Evolutionary conservation across 164 flowering plant genomes (phyloP), one percentile per base, ranked within the genome.

Genomic region (Berberis thunbergii): DNA sequence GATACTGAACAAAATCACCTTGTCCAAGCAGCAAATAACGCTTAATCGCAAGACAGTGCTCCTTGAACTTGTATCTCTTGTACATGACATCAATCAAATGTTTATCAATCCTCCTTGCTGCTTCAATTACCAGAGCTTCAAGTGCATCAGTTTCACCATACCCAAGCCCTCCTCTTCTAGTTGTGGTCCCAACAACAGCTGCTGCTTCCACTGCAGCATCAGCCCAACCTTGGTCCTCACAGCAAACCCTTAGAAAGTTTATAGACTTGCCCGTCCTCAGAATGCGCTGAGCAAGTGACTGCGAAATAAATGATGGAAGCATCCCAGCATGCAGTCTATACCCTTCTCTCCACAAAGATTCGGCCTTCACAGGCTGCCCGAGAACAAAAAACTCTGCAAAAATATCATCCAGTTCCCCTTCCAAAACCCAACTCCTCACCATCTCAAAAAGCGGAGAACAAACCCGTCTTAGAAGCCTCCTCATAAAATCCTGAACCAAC

Each of bases 201-300:
- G 97, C 96, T 40, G 96, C 95, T 72, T 87, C 96, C 42, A 84
- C 79, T 39, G 97, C 89, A 62, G 96, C 86, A 75, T 82, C 86
- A 69, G 93, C 91, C 99, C 99, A 94, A 40, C 91, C 97, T 52
- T 82, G 86, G 91, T 95, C 99, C 65, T 95, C 97, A 70, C 99
- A 95, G 63, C 99, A 95, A 53, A 95, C 99, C 13, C 99, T 76
- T 26, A 95, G 91, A 60, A 95, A 95, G 75, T 95, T 95, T 12
- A 95, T 95, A 2, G 99, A 95, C 73, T 95, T 95, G 64, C 99
- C 97, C 50, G 99, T 89, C 78, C 99, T 84, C 58, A 95, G 56
- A 58, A 95, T 91, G 5, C 88, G 79, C 66, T 88, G 86, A 43
- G 99, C 97, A 60, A 95, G 90, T 46, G 94, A 81, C 53, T 77